These are phyloP conservation scores for Solanum pennellii DNA, from an alignment of 257 asterid species.

Conservation along the genomic window DNA sequence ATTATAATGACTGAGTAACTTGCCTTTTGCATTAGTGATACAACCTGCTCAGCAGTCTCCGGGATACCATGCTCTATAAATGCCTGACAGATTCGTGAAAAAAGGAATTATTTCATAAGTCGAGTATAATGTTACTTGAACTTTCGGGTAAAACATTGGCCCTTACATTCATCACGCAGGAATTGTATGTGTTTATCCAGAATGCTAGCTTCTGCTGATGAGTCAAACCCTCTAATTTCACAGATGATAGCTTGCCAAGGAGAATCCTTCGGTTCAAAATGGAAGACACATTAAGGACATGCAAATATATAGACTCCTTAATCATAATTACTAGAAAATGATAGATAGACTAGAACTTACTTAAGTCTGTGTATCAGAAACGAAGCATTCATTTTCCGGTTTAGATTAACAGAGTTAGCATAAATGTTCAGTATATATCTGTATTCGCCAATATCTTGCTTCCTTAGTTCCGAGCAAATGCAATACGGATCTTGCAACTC, in stretches of 20 bases:
- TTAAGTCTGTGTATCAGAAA: conserved; percentile 49
- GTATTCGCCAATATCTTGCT: conserved; percentile 42
- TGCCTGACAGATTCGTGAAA: conserved; percentile 32
- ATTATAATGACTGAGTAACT: neutral
- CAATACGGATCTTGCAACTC: conserved; percentile 48
- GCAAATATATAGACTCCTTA: neutral
- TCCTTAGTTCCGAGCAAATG: conserved; percentile 16
- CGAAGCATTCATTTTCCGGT: conserved; percentile 35
- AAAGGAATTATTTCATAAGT: neutral
- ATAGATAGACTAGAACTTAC: conserved; percentile 14
- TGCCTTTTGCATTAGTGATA: conserved; percentile 69
- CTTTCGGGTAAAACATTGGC: neutral
- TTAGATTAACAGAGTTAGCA: conserved; percentile 40
- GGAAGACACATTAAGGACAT: neutral
- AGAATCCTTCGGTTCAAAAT: conserved; percentile 44
- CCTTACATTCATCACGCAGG: conserved; percentile 78
- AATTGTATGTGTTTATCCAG: conserved; percentile 76
- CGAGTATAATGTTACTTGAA: neutral
- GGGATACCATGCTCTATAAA: conserved; percentile 73
- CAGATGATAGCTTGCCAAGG: conserved; percentile 45
- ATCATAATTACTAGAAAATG: neutral
- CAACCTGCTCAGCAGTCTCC: conserved; percentile 40
- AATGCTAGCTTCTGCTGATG: conserved; percentile 83
- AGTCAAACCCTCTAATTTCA: conserved; percentile 46
- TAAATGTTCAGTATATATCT: conserved; percentile 31